Evolutionary conservation across 2,329 filamentous ascomycete genomes (phyloP).

Genomic region (Pyrenophora tritici-repentis): DNA sequence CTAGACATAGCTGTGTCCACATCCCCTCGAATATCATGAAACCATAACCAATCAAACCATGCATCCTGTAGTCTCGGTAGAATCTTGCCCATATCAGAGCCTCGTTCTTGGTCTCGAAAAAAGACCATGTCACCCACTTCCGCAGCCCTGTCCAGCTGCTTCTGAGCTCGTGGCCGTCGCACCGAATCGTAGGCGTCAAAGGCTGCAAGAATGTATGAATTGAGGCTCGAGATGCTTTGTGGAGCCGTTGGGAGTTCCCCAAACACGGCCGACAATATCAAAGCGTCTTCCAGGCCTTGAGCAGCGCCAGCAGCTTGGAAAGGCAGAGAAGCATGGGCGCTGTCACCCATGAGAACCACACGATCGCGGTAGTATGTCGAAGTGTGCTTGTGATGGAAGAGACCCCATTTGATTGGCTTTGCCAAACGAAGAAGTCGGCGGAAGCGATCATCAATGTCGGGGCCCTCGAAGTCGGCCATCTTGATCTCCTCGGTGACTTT

Average conservation of each 20-base stretch:
- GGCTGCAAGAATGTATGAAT: constrained; percentile 17
- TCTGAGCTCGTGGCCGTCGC: constrained; percentile 30
- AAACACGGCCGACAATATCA: constrained; percentile 32
- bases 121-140: constrained; percentile 4
- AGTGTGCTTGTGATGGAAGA: constrained; percentile 32
- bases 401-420: constrained; percentile 29
- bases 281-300: constrained; percentile 36
- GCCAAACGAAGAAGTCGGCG: constrained; percentile 20
- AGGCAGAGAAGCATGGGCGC: constrained; percentile 32
- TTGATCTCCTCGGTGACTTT: background rate
- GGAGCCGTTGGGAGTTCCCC: constrained; percentile 9
- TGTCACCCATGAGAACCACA: constrained; percentile 34
- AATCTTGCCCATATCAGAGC: background rate
- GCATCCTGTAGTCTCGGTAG: constrained; percentile 10
- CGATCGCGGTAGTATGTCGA: constrained; percentile 29
- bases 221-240: background rate
- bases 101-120: background rate
- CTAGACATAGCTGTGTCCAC: background rate
- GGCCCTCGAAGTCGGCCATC: background rate
- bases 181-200: constrained; percentile 32
- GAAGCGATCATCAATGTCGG: constrained; percentile 22
- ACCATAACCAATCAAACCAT: constrained; percentile 31
- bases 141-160: constrained; percentile 20
- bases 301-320: constrained; percentile 39
- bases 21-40: constrained; percentile 25